Evolutionary conservation across 768 basidiomycete genomes (phyloP), one percentile per base, ranked within the genome.

Genomic region (Galerina marginata): DNA sequence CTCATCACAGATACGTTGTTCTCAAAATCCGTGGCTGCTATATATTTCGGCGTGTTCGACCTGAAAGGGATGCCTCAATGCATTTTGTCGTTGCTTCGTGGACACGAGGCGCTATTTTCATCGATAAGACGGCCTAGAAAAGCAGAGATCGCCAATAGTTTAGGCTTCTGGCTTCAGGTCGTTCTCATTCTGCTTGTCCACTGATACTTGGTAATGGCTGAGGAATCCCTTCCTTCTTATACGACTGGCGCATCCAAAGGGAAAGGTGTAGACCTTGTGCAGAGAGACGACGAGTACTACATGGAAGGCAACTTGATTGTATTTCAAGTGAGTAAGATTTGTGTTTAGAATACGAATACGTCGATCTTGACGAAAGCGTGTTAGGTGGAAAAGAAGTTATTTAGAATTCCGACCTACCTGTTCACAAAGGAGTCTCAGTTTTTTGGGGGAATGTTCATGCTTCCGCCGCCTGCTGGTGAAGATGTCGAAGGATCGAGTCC

Each of bases 301-400:
- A 53, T 53, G n/a, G 51, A 53, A 26, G 42, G 51, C 51, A 37
- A 9, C 6, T 53, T 53, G 4, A n/a, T 40, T 10, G 51, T 53
- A 20, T 53, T 53, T 23, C 38, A 53, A 38, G 51, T 53, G 16
- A 6, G 51, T 14, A 40, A 33, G 16, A n/a, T 25, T 14, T 49
- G 26, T 26, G n/a, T n/a, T n/a, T n/a, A 14, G 26, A 4, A 23
- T 9, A 26, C 2, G 26, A 2, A 49, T 23, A 15, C 43, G 1
- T 20, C 20, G 43, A 44, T 44, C 43, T 6, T 44, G 5, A 2
- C 6, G 1, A 33, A 33, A 33, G 29, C 29, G 1, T 33, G 2
- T 6, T 26, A 49, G 47, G 47, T 49, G 10, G 47, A n/a, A 29
- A 49, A 25, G 1, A 10, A 33, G 10, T 25, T 49, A 3, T 49